Evolutionary conservation across 1,284 basidiomycete genomes (phyloP).

Genomic region (Tilletia caries): DNA sequence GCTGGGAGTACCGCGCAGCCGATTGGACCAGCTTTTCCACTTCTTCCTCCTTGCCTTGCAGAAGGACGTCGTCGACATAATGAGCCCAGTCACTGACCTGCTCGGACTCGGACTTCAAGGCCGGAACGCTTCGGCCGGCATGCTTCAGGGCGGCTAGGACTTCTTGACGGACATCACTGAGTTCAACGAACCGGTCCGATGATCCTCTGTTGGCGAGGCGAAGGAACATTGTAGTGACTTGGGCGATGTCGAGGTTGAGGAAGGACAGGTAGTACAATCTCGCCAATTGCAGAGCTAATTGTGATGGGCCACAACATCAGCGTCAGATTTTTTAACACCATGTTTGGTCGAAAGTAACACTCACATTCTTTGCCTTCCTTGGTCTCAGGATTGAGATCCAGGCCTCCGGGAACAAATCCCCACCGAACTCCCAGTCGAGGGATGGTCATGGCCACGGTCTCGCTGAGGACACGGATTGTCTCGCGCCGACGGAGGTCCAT

Average conservation of each 20-base stretch:
- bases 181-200: not conserved
- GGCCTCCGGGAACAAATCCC: constrained; percentile 41
- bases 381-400: constrained; percentile 23
- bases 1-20: constrained; percentile 10
- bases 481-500: constrained; percentile 37
- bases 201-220: constrained; percentile 21
- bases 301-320: not conserved
- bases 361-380: not conserved
- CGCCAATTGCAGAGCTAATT: constrained; percentile 26
- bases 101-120: not conserved
- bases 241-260: constrained; percentile 23
- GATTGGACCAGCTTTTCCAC: not conserved
- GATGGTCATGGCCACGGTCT: constrained; percentile 31
- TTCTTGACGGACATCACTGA: constrained; percentile 17
- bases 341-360: not conserved
- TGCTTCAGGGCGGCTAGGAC: constrained; percentile 25
- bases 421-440: constrained; percentile 38
- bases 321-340: not conserved
- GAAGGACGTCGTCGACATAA: constrained; percentile 13
- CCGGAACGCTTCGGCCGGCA: constrained; percentile 14
- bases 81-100: constrained; percentile 9
- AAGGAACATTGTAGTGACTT: constrained; percentile 26
- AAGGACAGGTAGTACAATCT: constrained; percentile 37
- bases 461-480: constrained; percentile 34
- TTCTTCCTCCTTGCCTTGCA: constrained; percentile 14